phyloP scores from a whole-genome alignment of 2,329 filamentous ascomycete genomes.

The Diaporthe sp. region DNA sequence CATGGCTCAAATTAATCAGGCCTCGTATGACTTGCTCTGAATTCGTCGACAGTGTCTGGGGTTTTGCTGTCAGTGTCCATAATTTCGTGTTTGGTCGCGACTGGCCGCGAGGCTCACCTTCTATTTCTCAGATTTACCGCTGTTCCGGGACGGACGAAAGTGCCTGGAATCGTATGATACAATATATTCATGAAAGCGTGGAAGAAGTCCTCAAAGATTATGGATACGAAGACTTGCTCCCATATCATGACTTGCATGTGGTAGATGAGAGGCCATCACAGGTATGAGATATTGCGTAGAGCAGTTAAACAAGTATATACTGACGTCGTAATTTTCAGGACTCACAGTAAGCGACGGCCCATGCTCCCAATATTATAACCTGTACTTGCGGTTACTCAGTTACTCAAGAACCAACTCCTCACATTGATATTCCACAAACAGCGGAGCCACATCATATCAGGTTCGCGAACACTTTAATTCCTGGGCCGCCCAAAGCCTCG shows the following conservation, averaged over 20 bases:
- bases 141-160: background rate
- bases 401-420: background rate
- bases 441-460: background rate
- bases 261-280: background rate
- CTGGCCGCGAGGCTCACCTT: background rate
- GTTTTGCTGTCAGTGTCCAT: background rate
- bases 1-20: background rate
- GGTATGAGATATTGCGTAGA: background rate
- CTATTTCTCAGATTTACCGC: background rate
- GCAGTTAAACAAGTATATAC: background rate
- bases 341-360: background rate
- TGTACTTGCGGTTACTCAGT: background rate
- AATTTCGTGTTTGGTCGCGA: background rate
- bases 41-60: constrained; percentile 2
- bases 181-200: background rate
- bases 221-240: background rate
- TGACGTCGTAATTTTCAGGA: background rate
- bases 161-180: constrained; percentile 1
- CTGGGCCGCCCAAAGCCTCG: background rate
- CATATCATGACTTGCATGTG: background rate
- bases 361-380: too few species aligned
- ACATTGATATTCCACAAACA: background rate
- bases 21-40: background rate
- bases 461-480: background rate
- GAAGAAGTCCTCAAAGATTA: background rate